A percentile compares a stretch with the other conserved stretches of the same genome.
Conservation (phyloP, 2,329 filamentous ascomycete species). For the Pyrenophora tritici-repentis region DNA sequence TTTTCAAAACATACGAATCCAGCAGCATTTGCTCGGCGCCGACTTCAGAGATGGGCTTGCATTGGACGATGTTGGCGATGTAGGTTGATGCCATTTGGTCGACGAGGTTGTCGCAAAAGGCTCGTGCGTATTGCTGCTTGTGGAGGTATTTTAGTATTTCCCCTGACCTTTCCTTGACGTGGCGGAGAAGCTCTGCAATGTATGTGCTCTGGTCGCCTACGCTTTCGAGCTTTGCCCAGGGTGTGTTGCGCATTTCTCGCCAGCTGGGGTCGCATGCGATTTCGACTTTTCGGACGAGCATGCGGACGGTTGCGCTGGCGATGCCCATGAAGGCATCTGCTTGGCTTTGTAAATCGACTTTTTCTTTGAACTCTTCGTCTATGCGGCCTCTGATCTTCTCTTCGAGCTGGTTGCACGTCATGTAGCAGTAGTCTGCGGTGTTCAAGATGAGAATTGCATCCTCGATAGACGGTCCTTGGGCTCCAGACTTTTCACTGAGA, state of each 20-base stretch:
- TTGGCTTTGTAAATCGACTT: slow-evolving; percentile 88
- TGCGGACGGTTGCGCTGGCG: slow-evolving; percentile 82
- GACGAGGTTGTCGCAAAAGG: slow-evolving; percentile 95
- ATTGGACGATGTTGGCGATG: slow-evolving; percentile 82
- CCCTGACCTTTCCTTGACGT: slow-evolving; percentile 71
- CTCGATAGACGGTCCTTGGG: slow-evolving; percentile 66
- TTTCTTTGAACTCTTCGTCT: slow-evolving; percentile 72
- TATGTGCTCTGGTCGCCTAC: slow-evolving; percentile 95
- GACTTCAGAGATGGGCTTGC: slow-evolving; percentile 87
- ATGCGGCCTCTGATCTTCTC: slow-evolving; percentile 93
- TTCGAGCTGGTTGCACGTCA: slow-evolving; percentile 88
- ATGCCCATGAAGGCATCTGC: slow-evolving; percentile 95
- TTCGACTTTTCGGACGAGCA: slow-evolving; percentile 83
- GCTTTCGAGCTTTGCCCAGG: slow-evolving; percentile 91
- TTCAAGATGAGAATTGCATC: slow-evolving; percentile 88
- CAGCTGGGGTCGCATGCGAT: slow-evolving; percentile 81
- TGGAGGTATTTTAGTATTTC: slow-evolving; percentile 78
- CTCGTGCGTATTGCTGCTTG: slow-evolving; percentile 91
- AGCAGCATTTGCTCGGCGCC: slow-evolving; percentile 98
- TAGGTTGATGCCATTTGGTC: slow-evolving; percentile 82
- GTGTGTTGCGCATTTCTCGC: slow-evolving; percentile 96
- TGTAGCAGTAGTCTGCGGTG: slow-evolving; percentile 96
- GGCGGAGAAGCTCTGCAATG: slow-evolving; percentile 77
- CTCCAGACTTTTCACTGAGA: slow-evolving; percentile 62
- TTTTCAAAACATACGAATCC: slow-evolving; percentile 89